A percentile compares a stretch with the other conserved stretches of the same genome.
Conservation (phyloP, 257 asterid species). For the Salvia rosmarinus region DNA sequence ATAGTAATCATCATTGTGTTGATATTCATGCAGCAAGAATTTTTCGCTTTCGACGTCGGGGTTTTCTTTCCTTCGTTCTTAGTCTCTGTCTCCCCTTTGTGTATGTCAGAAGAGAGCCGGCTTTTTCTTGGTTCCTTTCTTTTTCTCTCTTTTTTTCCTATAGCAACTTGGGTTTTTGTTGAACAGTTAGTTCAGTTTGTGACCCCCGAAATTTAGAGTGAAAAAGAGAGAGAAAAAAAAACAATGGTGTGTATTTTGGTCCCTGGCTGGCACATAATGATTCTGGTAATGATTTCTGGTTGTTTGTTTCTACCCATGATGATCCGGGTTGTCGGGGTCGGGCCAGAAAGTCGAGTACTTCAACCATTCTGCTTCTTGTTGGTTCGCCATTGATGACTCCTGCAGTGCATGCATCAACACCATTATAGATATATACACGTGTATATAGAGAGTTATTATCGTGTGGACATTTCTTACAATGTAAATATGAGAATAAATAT, state of each 20-base stretch:
- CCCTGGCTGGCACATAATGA: constrained; percentile 43
- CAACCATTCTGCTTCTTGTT: constrained; percentile 94
- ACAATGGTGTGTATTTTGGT: constrained; percentile 36
- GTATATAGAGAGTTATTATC: too few species aligned
- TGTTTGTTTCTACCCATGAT: constrained; percentile 63
- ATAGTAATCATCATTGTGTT: constrained; percentile 72
- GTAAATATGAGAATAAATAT: too few species aligned
- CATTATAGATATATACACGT: not conserved
- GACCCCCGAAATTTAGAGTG: constrained; percentile 34
- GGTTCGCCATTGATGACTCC: constrained; percentile 73
- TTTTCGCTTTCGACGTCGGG: constrained; percentile 42
- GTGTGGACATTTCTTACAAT: too few species aligned
- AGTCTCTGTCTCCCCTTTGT: constrained; percentile 30
- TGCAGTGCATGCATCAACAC: constrained; percentile 40
- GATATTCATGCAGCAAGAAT: constrained; percentile 67
- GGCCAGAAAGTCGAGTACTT: constrained; percentile 95
- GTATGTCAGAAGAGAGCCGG: constrained; percentile 55
- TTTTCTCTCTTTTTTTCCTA: constrained; percentile 39
- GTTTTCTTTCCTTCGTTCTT: constrained; percentile 26
- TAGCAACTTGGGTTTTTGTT: constrained; percentile 58
- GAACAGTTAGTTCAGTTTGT: constrained; percentile 53
- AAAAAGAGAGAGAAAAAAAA: constrained; percentile 23
- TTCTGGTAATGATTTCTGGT: constrained; percentile 41
- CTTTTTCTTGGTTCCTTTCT: constrained; percentile 49
- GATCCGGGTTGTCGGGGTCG: constrained; percentile 93